Conservation (phyloP, 2,329 filamentous ascomycete genomes). For the Paecilomyces dactylethromorphus region DNA sequence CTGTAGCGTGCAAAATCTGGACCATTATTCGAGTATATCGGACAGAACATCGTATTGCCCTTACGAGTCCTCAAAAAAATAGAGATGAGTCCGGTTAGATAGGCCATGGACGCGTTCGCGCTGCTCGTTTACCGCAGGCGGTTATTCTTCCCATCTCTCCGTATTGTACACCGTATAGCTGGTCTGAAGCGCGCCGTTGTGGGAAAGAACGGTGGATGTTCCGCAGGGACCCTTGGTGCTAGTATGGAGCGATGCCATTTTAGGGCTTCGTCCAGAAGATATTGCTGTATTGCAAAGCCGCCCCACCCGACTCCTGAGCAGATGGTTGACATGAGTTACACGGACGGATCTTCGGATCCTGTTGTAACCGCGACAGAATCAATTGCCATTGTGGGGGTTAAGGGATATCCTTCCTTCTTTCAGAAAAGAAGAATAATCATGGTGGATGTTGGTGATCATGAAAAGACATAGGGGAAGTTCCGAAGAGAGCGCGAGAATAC, state of each 20-base stretch:
- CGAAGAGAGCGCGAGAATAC: not conserved
- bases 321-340: not conserved
- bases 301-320: not conserved
- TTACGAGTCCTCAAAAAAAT: not conserved
- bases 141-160: not conserved
- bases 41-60: no score
- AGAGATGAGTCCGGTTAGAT: not conserved
- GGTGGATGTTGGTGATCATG: not conserved
- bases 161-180: not conserved
- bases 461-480: not conserved
- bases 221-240: not conserved
- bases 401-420: not conserved
- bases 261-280: not conserved
- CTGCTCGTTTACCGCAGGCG: not conserved
- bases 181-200: not conserved
- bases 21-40: not conserved
- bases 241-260: not conserved
- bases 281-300: not conserved
- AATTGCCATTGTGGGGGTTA: not conserved
- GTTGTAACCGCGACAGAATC: not conserved
- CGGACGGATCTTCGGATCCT: not conserved
- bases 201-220: not conserved
- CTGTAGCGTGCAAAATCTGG: not conserved
- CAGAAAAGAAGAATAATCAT: not conserved
- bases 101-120: not conserved